Percentiles rank a stretch among this genome's conserved stretches.
These are phyloP conservation scores for Malus sieversii DNA, from an alignment of 306 rosid species.

Conservation along the genomic window DNA sequence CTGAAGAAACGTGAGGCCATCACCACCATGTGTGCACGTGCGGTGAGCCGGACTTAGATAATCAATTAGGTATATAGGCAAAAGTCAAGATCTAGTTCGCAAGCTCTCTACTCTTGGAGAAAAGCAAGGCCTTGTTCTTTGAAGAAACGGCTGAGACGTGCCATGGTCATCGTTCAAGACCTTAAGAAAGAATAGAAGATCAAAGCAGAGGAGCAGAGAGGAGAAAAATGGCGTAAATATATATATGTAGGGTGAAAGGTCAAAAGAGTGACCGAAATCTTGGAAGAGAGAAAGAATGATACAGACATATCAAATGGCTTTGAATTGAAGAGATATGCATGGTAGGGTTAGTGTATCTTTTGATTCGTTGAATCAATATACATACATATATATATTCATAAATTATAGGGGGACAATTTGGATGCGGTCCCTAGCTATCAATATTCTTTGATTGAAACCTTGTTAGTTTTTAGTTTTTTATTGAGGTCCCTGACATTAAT, in stretches of 20 bases:
- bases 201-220: neutral
- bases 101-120: neutral
- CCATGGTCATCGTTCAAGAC: neutral
- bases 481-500: too few species aligned
- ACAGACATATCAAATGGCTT: neutral
- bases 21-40: conserved; percentile 1
- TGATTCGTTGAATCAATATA: neutral
- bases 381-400: too few species aligned
- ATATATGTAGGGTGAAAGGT: neutral
- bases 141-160: neutral
- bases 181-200: neutral
- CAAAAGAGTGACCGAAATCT: neutral
- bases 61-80: neutral
- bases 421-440: too few species aligned
- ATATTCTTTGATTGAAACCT: too few species aligned
- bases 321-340: neutral
- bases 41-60: neutral
- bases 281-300: neutral
- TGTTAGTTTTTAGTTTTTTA: too few species aligned
- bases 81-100: conserved; percentile 1
- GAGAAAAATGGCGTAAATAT: neutral
- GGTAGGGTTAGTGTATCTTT: neutral
- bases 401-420: too few species aligned
- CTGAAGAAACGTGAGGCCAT: neutral
- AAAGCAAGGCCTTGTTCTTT: neutral